Evolutionary conservation across 2,329 filamentous ascomycete genomes (phyloP).

Genomic region (Mariannaea sp.): DNA sequence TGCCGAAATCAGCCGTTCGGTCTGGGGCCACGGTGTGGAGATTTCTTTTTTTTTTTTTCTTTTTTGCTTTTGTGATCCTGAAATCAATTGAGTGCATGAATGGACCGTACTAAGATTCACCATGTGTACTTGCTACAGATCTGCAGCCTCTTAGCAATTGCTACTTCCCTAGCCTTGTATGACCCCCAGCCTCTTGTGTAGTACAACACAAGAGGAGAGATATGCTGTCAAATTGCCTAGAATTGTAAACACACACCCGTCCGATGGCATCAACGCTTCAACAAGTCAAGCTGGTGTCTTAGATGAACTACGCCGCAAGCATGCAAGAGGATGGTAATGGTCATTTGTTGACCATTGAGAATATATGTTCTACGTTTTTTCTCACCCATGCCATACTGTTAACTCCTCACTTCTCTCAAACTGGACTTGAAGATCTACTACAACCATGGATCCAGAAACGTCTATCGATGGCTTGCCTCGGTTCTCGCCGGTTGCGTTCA

Average conservation of each 20-base stretch:
- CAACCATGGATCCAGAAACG: slow-evolving; percentile 17
- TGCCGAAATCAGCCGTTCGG: not conserved
- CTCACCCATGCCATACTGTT: not conserved
- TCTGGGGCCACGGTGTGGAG: not conserved
- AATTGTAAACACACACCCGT: not conserved
- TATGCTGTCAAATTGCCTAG: too few species aligned
- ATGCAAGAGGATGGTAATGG: slow-evolving; percentile 10
- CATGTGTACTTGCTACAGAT: not conserved
- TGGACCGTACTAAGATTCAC: not conserved
- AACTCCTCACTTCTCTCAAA: not conserved
- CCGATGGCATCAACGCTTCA: not conserved
- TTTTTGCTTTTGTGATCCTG: not conserved
- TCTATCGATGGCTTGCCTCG: slow-evolving; percentile 4
- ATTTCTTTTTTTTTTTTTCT: too few species aligned
- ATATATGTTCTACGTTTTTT: not conserved
- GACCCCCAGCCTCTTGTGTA: not conserved
- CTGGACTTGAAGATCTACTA: not conserved
- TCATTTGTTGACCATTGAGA: slow-evolving; percentile 3
- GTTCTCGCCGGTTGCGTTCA: slow-evolving; percentile 23
- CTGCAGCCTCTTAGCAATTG: too few species aligned
- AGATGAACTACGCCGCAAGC: slow-evolving; percentile 4
- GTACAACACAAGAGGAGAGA: not conserved
- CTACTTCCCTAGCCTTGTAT: too few species aligned
- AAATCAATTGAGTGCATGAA: not conserved
- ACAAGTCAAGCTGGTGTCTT: slow-evolving; percentile 1